phyloP scores from a whole-genome alignment of 2,329 filamentous ascomycete genomes.

The Nothomitra cinnamomea region DNA sequence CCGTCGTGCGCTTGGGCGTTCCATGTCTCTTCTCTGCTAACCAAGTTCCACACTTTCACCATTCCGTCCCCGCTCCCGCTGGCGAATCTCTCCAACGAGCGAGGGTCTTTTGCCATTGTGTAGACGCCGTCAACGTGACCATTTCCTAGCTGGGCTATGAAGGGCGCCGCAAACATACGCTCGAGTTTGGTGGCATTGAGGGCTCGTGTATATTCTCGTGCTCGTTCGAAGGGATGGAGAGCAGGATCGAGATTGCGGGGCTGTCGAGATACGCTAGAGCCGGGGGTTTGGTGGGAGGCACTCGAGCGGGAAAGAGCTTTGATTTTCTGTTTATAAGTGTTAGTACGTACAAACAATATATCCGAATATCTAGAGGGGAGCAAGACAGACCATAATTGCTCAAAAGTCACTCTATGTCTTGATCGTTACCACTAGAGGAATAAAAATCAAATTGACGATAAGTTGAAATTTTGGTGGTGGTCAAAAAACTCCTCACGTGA shows the following conservation, averaged over 20 bases:
- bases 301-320: slow-evolving; percentile 51
- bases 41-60: slow-evolving; percentile 82
- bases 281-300: slow-evolving; percentile 46
- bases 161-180: slow-evolving; percentile 77
- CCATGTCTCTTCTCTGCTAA: slow-evolving; percentile 57
- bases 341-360: background rate
- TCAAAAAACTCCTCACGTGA: no score
- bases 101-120: slow-evolving; percentile 63
- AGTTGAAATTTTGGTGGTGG: no score
- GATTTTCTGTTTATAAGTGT: slow-evolving; percentile 31
- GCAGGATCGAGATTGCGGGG: slow-evolving; percentile 65
- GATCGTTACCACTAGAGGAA: no score
- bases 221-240: slow-evolving; percentile 79
- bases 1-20: slow-evolving; percentile 75
- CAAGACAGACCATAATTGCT: background rate
- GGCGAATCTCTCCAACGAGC: slow-evolving; percentile 55
- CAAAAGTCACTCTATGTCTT: background rate
- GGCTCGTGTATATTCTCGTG: slow-evolving; percentile 65
- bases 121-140: slow-evolving; percentile 90
- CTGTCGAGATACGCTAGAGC: slow-evolving; percentile 45
- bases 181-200: slow-evolving; percentile 81
- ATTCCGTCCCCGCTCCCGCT: slow-evolving; percentile 84
- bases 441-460: no score
- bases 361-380: background rate
- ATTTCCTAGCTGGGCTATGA: slow-evolving; percentile 69